Conservation (phyloP, 2,329 filamentous ascomycete genomes). For the Verticillium tricorpus region DNA sequence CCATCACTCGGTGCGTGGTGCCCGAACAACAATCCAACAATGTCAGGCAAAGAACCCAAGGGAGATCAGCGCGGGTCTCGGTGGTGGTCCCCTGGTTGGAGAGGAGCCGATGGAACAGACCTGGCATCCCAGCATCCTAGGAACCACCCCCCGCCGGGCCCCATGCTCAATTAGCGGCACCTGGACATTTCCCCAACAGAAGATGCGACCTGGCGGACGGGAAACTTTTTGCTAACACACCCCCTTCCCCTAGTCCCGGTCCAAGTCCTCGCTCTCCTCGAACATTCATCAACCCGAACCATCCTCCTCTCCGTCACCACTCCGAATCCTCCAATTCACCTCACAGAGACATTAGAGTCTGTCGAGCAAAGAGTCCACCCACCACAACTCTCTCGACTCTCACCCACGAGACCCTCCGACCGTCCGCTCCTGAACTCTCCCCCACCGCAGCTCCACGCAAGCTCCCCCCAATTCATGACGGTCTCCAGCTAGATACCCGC, state of each 20-base stretch:
- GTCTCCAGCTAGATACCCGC: constrained; percentile 13
- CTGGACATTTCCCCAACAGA: constrained; percentile 3
- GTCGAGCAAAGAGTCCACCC: background rate
- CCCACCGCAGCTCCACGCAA: constrained; percentile 1
- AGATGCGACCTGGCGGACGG: constrained; percentile 1
- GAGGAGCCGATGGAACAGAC: background rate
- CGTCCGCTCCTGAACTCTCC: background rate
- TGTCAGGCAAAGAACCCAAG: background rate
- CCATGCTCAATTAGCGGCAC: constrained; percentile 3
- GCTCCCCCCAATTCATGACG: constrained; percentile 14
- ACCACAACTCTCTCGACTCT: background rate
- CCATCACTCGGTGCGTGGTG: background rate
- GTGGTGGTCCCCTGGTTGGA: background rate
- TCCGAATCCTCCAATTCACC: background rate
- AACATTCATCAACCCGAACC: background rate
- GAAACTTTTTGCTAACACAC: constrained; percentile 5
- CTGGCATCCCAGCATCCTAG: background rate
- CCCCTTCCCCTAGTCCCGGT: background rate
- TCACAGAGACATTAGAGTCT: background rate
- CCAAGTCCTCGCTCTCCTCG: background rate
- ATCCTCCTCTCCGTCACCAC: background rate
- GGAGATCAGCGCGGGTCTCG: background rate
- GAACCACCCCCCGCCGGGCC: background rate
- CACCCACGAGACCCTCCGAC: background rate
- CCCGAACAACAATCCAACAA: background rate